These are phyloP conservation scores for Paramecium sexaurelia DNA, from an alignment of 73 alveolate species.

Conservation along the genomic window DNA sequence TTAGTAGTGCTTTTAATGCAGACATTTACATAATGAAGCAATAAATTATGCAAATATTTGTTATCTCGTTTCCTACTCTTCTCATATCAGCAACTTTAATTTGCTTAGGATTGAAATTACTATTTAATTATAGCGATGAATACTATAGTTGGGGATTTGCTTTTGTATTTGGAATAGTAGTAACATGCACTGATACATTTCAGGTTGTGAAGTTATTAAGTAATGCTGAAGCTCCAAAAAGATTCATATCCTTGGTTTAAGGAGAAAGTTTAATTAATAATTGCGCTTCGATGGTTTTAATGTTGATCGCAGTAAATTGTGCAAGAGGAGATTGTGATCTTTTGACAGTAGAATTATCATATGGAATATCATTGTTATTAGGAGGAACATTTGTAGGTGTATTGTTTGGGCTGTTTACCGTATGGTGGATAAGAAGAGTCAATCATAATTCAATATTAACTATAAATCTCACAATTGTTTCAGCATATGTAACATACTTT, in stretches of 20 bases:
- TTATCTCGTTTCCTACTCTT: slow-evolving; percentile 64
- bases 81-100: slow-evolving; percentile 64
- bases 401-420: slow-evolving; percentile 62
- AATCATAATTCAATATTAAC: slow-evolving; percentile 75
- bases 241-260: slow-evolving; percentile 71
- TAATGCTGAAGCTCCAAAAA: slow-evolving; percentile 78
- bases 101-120: slow-evolving; percentile 54
- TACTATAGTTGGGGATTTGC: slow-evolving; percentile 78
- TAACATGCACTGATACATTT: slow-evolving; percentile 81
- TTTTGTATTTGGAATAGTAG: slow-evolving; percentile 75
- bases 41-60: slow-evolving; percentile 62
- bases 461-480: slow-evolving; percentile 71
- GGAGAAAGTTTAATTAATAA: slow-evolving; percentile 80
- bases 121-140: slow-evolving; percentile 67
- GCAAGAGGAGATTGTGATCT: slow-evolving; percentile 44
- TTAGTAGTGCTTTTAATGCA: slow-evolving; percentile 68
- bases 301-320: slow-evolving; percentile 64
- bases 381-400: slow-evolving; percentile 79
- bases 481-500: slow-evolving; percentile 74
- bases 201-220: slow-evolving; percentile 75
- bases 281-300: slow-evolving; percentile 76
- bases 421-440: slow-evolving; percentile 75
- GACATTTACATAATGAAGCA: slow-evolving; percentile 71
- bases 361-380: neutral
- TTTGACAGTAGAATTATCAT: slow-evolving; percentile 1